Evolutionary conservation across 306 rosid genomes (phyloP).

Genomic region (Albizia julibrissin): DNA sequence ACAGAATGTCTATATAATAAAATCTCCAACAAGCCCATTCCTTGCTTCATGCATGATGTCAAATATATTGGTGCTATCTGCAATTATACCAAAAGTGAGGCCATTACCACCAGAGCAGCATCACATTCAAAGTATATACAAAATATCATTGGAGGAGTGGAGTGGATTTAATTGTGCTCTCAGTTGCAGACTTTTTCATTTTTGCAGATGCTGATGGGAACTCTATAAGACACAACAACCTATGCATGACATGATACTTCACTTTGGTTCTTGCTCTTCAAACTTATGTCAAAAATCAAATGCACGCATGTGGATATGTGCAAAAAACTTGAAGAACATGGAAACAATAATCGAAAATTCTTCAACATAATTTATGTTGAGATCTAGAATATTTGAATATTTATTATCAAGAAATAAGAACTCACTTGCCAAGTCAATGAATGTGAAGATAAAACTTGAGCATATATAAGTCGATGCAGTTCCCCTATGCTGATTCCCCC

Average conservation of each 20-base stretch:
- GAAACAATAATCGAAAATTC: constrained; percentile 7
- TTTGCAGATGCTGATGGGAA: background rate
- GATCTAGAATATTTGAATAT: constrained; percentile 24
- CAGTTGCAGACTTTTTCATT: background rate
- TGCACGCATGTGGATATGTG: background rate
- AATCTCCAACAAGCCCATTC: constrained; percentile 83
- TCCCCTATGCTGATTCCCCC: constrained; percentile 92
- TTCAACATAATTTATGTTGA: constrained; percentile 25
- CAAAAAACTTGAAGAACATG: constrained; percentile 5
- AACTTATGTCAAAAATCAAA: constrained; percentile 22
- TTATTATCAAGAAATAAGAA: constrained; percentile 31
- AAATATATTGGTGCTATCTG: constrained; percentile 98
- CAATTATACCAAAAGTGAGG: constrained; percentile 33
- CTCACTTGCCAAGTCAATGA: constrained; percentile 96
- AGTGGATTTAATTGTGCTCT: constrained; percentile 9
- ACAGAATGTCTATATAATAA: constrained; percentile 73
- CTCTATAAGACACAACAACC: constrained; percentile 9
- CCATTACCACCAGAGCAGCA: constrained; percentile 34
- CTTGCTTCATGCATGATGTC: constrained; percentile 93
- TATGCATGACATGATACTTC: background rate
- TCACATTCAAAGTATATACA: constrained; percentile 7
- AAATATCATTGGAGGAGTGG: constrained; percentile 2
- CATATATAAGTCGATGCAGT: constrained; percentile 83
- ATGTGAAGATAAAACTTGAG: constrained; percentile 90
- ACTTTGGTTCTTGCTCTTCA: constrained; percentile 21